phyloP scores from a whole-genome alignment of 768 basidiomycete species.

The Tricholoma hemisulphureum region DNA sequence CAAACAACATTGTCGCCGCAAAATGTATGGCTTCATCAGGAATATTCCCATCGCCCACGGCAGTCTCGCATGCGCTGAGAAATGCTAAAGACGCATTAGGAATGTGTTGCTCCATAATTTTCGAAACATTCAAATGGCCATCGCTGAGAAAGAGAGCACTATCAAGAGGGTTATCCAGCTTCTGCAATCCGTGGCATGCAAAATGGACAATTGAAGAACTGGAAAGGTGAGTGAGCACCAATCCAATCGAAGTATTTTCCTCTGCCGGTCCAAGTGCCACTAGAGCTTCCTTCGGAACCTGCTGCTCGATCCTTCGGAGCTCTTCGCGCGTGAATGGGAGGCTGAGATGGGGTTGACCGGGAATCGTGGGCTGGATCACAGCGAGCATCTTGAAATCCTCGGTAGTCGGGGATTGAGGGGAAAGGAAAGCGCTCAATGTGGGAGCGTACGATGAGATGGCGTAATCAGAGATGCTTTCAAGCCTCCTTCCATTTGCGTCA shows the following conservation, averaged over 20 bases:
- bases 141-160: neutral
- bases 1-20: conserved; percentile 34
- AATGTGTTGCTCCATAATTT: conserved; percentile 16
- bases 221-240: neutral
- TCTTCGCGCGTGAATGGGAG: too few relatives aligned
- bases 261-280: too few relatives aligned
- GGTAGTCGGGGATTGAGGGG: neutral
- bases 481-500: neutral
- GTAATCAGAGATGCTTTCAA: neutral
- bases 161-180: conserved; percentile 5
- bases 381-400: neutral
- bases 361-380: neutral
- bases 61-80: conserved; percentile 42
- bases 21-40: conserved; percentile 28
- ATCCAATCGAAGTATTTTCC: neutral
- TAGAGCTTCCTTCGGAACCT: too few relatives aligned
- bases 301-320: too few relatives aligned
- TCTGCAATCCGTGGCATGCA: conserved; percentile 30
- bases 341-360: too few relatives aligned
- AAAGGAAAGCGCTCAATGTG: neutral
- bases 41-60: conserved; percentile 21
- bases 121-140: conserved; percentile 7
- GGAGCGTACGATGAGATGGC: neutral
- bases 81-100: conserved; percentile 28
- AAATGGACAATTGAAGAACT: conserved; percentile 21